These are phyloP conservation scores for Citrus reticulata DNA, from an alignment of 345 rosid genomes.

Conservation along the genomic window DNA sequence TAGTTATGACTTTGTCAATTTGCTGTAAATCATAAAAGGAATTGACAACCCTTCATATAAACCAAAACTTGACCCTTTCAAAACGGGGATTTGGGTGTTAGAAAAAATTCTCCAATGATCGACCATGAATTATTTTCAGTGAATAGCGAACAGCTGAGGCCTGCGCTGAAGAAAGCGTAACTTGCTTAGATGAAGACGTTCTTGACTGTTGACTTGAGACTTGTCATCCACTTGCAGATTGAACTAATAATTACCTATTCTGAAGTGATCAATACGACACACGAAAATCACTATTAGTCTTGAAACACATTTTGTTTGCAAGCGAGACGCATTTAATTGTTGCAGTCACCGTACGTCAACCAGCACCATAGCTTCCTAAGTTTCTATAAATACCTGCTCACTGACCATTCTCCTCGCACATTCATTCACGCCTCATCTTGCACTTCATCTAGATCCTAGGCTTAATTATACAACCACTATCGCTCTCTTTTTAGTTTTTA, in stretches of 20 bases:
- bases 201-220: background rate
- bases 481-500: too few species aligned
- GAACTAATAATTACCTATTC: background rate
- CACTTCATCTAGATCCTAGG: background rate
- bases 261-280: background rate
- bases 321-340: too few species aligned
- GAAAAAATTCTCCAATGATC: background rate
- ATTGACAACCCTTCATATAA: background rate
- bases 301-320: background rate
- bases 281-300: background rate
- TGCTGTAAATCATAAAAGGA: background rate
- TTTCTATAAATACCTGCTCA: background rate
- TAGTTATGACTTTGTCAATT: background rate
- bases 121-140: background rate
- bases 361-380: background rate
- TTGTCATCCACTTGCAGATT: background rate
- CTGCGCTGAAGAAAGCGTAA: background rate
- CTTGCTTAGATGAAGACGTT: background rate
- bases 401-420: background rate
- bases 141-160: too few species aligned
- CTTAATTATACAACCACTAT: background rate
- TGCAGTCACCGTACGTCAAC: background rate
- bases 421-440: background rate
- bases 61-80: slow-evolving; percentile 2
- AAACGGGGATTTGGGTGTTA: background rate